phyloP scores from a whole-genome alignment of 306 rosid genomes.

The Quercus variabilis region DNA sequence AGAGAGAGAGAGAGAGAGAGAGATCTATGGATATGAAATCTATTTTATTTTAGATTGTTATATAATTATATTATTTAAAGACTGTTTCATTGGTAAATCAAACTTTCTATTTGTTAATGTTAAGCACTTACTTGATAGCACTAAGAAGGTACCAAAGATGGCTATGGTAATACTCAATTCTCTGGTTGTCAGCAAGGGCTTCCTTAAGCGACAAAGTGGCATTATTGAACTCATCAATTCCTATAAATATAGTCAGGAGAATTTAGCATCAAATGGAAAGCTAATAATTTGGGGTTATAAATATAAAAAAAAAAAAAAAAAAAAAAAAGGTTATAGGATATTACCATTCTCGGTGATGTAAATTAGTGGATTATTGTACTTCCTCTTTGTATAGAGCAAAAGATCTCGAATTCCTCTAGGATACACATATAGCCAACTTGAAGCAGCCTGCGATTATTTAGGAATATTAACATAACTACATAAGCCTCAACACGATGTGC shows the following conservation, averaged over 20 bases:
- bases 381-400: slow-evolving; percentile 41
- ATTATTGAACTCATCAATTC: slow-evolving; percentile 51
- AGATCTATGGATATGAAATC: neutral
- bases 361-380: slow-evolving; percentile 47
- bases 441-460: slow-evolving; percentile 35
- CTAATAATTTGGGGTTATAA: neutral
- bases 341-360: slow-evolving; percentile 76
- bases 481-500: no score
- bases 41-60: no score
- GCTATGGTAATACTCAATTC: slow-evolving; percentile 38
- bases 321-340: neutral
- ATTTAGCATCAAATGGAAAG: neutral
- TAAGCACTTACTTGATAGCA: slow-evolving; percentile 39
- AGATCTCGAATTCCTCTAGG: slow-evolving; percentile 50
- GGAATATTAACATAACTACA: no score
- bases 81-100: no score
- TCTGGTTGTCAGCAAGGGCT: slow-evolving; percentile 27
- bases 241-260: slow-evolving; percentile 22
- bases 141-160: slow-evolving; percentile 34
- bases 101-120: no score
- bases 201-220: slow-evolving; percentile 33
- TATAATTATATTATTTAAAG: no score
- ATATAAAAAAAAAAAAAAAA: neutral
- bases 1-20: neutral
- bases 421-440: slow-evolving; percentile 49